Evolutionary conservation across 139 green algal species (phyloP).

Genomic region (Deuterostichococcus epilithicus): DNA sequence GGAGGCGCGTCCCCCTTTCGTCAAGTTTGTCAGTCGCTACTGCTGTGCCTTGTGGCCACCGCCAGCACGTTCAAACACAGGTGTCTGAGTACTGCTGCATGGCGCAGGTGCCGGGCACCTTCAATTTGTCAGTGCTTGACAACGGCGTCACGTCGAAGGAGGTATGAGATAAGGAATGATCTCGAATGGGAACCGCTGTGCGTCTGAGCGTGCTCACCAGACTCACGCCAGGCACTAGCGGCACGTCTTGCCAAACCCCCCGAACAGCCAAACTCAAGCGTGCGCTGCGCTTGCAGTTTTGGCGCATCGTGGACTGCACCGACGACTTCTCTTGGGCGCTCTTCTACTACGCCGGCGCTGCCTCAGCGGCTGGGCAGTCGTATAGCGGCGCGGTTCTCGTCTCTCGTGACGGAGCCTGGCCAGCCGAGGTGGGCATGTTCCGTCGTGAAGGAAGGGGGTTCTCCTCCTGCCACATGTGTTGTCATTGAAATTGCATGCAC

Average conservation of each 20-base stretch:
- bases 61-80: background rate
- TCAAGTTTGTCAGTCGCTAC: background rate
- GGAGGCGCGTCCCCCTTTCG: too few species aligned
- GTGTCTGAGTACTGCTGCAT: constrained; percentile 6
- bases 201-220: background rate
- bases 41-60: background rate
- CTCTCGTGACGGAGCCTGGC: constrained; percentile 45
- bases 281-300: constrained; percentile 53
- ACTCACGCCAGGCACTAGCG: too few species aligned
- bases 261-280: too few species aligned
- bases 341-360: constrained; percentile 78
- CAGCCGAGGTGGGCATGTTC: background rate
- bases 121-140: constrained; percentile 78
- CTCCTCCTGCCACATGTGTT: background rate
- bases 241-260: background rate
- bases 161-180: constrained; percentile 44
- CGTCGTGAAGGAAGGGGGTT: background rate
- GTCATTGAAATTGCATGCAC: background rate
- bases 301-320: constrained; percentile 82
- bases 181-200: background rate
- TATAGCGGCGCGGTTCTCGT: constrained; percentile 59
- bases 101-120: constrained; percentile 59
- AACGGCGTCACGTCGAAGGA: constrained; percentile 87
- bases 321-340: constrained; percentile 77
- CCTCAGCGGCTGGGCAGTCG: constrained; percentile 32